Evolutionary conservation across 257 asterid genomes (phyloP), one percentile per base, ranked within the genome.

Genomic region (Jasminum sambac): DNA sequence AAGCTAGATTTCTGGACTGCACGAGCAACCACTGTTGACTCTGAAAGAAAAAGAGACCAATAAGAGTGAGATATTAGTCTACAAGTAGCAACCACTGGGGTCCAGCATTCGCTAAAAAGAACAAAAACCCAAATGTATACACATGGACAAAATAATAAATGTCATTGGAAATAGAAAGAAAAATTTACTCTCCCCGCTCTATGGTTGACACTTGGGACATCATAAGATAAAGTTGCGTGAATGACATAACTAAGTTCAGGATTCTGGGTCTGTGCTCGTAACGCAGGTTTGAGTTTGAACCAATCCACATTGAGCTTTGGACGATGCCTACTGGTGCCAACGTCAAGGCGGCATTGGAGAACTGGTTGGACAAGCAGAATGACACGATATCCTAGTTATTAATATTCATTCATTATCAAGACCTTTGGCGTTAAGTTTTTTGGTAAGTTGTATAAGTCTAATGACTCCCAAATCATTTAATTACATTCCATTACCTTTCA

Each of bases 221-320:
- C 42, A 39, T 39, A 39, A 39, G 42, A 39, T 6, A 39, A 39
- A 86, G 78, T 80, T 92, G 25, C 91, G 46, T 36, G 96, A 96
- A 21, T 92, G 98, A 78, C 91, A 88, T 66, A 90, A 92, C 34
- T 95, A 90, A 38, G 96, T 87, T 59, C 58, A 77, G 14, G 86
- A 82, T n/a, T 88, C 88, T 92, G 80, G 71, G 8, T 83, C 84
- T 61, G 68, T 79, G 74, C 89, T 92, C 21, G 6, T 90, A 12
- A 48, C 67, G 36, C 82, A n/a, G 84, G 38, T 92, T 88, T n/a
- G 84, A 81, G 24, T 92, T 90, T 10, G 76, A 87, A 12, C 72
- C 71, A 0, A 57, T 63, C 5, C 46, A 60, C 37, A 65, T 85
- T 34, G 83, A 85, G 81, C 77, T 88, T 21, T 41, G 88, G 40